Evolutionary conservation across 1,284 basidiomycete genomes (phyloP).

Genomic region (Crucibulum parvulum): DNA sequence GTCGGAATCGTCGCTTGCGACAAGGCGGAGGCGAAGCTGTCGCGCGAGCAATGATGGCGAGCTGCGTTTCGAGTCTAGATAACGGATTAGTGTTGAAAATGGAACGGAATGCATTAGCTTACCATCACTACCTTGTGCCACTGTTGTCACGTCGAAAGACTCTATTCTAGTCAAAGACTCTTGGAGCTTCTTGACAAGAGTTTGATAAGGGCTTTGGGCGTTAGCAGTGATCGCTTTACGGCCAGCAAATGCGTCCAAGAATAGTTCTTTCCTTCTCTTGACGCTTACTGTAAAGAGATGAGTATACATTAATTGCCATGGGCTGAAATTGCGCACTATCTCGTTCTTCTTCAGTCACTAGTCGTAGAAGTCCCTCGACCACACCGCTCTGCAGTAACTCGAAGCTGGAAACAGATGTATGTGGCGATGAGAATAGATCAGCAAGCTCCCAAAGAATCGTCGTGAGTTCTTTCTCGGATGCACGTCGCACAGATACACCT

Average conservation of each 20-base stretch:
- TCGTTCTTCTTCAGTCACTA: slow-evolving; percentile 75
- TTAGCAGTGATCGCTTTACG: slow-evolving; percentile 52
- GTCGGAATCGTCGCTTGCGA: slow-evolving; percentile 87
- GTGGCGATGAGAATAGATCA: slow-evolving; percentile 78
- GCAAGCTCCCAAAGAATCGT: slow-evolving; percentile 78
- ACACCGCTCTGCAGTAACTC: slow-evolving; percentile 95
- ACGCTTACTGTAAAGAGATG: slow-evolving; percentile 52
- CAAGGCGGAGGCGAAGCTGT: slow-evolving; percentile 86
- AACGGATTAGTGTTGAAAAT: slow-evolving; percentile 6
- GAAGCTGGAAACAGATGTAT: slow-evolving; percentile 91
- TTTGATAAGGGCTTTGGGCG: slow-evolving; percentile 70
- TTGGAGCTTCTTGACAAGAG: slow-evolving; percentile 94
- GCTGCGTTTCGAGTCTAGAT: slow-evolving; percentile 81
- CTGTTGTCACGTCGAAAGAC: slow-evolving; percentile 91
- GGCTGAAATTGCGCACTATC: slow-evolving; percentile 47
- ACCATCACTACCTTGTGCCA: slow-evolving; percentile 82
- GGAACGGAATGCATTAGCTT: slow-evolving; percentile 20
- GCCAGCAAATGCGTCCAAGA: slow-evolving; percentile 77
- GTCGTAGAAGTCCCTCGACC: slow-evolving; percentile 86
- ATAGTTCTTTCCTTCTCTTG: slow-evolving; percentile 69
- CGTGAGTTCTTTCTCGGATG: slow-evolving; percentile 71
- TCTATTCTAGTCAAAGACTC: slow-evolving; percentile 94
- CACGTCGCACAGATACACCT: slow-evolving; percentile 58
- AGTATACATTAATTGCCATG: slow-evolving; percentile 3
- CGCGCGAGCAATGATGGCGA: slow-evolving; percentile 88